Percentiles rank a stretch among this genome's conserved stretches.
phyloP scores from a whole-genome alignment of 345 rosid genomes.

The Crucihimalaya himalaica region DNA sequence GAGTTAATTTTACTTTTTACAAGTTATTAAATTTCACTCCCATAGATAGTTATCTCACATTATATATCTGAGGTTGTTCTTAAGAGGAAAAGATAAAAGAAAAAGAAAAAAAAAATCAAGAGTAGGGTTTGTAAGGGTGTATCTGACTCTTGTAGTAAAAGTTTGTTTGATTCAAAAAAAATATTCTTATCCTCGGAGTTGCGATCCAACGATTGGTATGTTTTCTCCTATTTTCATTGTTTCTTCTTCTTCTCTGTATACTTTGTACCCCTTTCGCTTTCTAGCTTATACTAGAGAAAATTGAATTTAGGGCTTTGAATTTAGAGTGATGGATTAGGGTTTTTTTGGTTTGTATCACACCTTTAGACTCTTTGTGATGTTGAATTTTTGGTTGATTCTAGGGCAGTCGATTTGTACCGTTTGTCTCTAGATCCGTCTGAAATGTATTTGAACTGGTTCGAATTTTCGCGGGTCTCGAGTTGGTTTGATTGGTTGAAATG shows the following conservation, averaged over 20 bases:
- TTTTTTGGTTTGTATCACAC: background rate
- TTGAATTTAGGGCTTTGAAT: constrained; percentile 12
- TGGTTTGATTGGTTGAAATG: background rate
- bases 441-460: background rate
- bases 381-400: background rate
- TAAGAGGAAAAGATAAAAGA: background rate
- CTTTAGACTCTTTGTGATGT: background rate
- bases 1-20: background rate
- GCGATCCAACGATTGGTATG: constrained; percentile 33
- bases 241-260: background rate
- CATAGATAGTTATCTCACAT: background rate
- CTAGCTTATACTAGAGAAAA: background rate
- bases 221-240: constrained; percentile 20
- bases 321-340: constrained; percentile 13
- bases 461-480: constrained; percentile 10
- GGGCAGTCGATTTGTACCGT: background rate
- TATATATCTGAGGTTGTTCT: constrained; percentile 14
- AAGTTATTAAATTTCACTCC: background rate
- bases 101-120: constrained; percentile 1
- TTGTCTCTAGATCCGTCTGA: constrained; percentile 31
- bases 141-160: constrained; percentile 20
- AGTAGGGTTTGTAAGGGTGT: constrained; percentile 30
- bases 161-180: constrained; percentile 12
- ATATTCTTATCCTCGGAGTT: constrained; percentile 27
- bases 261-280: background rate